Conservation (phyloP, 2,329 filamentous ascomycete species). For the Colletotrichum incanum region DNA sequence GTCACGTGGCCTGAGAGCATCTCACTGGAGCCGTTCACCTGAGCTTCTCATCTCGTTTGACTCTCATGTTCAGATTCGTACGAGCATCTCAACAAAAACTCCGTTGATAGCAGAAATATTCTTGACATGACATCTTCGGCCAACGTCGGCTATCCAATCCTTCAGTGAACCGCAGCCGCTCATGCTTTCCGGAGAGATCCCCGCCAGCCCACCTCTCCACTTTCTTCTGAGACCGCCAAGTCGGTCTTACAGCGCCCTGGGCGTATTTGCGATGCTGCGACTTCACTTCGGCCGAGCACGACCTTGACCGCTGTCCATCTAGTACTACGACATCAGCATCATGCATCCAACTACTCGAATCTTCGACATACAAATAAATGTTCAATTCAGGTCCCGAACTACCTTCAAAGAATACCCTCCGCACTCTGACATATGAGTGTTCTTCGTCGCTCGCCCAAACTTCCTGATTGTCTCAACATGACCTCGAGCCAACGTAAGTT, state of each 20-base stretch:
- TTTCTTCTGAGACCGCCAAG: conserved; percentile 29
- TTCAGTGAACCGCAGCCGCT: conserved; percentile 8
- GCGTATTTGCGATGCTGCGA: conserved; percentile 23
- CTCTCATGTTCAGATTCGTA: neutral
- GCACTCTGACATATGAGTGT: neutral
- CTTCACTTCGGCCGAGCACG: conserved; percentile 21
- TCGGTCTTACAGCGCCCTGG: conserved; percentile 14
- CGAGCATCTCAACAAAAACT: neutral
- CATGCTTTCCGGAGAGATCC: conserved; percentile 9
- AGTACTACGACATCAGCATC: neutral
- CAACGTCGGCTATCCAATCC: neutral
- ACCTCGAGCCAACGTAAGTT: neutral
- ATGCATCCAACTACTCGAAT: neutral
- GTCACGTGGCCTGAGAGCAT: conserved; percentile 9
- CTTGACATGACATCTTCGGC: neutral
- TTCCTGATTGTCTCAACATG: neutral
- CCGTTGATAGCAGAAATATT: neutral
- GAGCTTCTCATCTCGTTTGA: neutral
- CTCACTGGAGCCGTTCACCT: neutral
- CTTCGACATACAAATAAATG: neutral
- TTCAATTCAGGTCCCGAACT: neutral
- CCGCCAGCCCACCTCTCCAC: conserved; percentile 31
- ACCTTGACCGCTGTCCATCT: neutral
- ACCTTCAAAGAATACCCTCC: neutral
- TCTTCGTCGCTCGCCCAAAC: neutral